Evolutionary conservation across 108 stramenopile genomes (phyloP).

Genomic region (Nitzschia palea): DNA sequence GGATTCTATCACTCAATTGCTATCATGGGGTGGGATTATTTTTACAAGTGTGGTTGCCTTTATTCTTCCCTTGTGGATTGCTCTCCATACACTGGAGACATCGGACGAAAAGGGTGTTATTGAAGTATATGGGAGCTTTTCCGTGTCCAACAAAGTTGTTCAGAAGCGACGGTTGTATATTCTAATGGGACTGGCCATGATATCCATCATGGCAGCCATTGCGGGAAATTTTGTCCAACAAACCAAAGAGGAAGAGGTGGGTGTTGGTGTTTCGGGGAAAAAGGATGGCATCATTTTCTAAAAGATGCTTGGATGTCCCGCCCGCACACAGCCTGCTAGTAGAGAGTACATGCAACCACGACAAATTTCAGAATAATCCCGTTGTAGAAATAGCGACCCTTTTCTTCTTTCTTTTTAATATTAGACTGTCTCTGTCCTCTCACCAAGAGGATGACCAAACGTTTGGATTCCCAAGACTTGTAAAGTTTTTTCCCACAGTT

Average conservation of each 20-base stretch:
- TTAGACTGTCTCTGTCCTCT: no score
- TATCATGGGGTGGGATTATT: conserved; percentile 62
- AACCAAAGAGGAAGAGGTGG: neutral
- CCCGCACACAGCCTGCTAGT: no score
- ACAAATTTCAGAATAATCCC: no score
- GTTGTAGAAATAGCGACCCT: no score
- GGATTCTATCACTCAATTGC: conserved; percentile 36
- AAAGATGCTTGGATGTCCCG: no score
- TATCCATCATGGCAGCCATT: conserved; percentile 35
- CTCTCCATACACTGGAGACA: conserved; percentile 39
- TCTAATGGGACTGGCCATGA: conserved; percentile 28
- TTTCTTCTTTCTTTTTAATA: no score
- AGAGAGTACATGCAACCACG: no score
- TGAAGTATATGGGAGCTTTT: conserved; percentile 33
- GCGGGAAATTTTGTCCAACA: conserved; percentile 23
- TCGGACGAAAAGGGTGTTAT: conserved; percentile 34
- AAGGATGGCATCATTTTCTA: no score
- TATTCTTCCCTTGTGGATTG: conserved; percentile 52
- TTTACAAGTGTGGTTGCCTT: conserved; percentile 67
- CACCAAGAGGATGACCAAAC: no score
- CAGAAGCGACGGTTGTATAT: conserved; percentile 20
- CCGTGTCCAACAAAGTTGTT: conserved; percentile 4
- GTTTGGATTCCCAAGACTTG: conserved; percentile 5
- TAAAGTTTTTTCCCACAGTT: conserved; percentile 6
- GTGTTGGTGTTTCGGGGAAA: neutral